Base-by-base conservation (phyloP, 768 basidiomycete genomes). In the Kondoa malvinella region DNA sequence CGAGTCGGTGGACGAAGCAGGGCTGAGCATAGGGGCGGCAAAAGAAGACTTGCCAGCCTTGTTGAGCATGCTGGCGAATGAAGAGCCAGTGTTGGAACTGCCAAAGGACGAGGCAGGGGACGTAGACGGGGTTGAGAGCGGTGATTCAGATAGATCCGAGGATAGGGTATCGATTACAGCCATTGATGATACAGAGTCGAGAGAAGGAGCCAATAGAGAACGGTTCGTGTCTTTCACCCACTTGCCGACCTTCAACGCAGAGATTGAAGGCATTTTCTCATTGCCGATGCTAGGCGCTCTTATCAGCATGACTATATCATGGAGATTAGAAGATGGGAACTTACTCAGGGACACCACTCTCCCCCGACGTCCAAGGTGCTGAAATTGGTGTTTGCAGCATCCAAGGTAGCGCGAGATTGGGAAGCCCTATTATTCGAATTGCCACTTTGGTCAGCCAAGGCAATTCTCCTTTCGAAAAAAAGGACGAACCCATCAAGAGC, bases 311-410 rank as follows among this genome's bases (percentile, higher is more conserved):
- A 34, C 4, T 21, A n/a, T 31, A 65, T 34, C 17, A 14, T 59
- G 21, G 16, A 25, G 50, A n/a, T n/a, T n/a, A n/a, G 14, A n/a
- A 25, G 21, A 27, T 66, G 61, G 15, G 34, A 29, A 3, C 57
- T 56, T 66, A 56, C 65, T 56, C 68, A 67, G 66, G 66, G 57
- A 56, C 66, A 69, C 31, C 29, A 69, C 65, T 50, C 40, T 8
- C 8, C 40, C 40, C 40, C 40, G 21, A 50, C 21, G 40, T 8
- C 40, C 40, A 50, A 50, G 12, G 40, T 50, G 40, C 40, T 50
- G 40, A 50, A 50, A 50, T 50, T 50, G 40, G 40, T 50, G 40
- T 50, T 50, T 8, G 12, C 40, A 50, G 40, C 40, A 50, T 8
- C 21, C 8, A 21, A 50, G 21, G 40, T 50, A 50, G 40, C 40